phyloP scores from a whole-genome alignment of 371 early-diverging fungal species.

The Rhizomucor pusillus region DNA sequence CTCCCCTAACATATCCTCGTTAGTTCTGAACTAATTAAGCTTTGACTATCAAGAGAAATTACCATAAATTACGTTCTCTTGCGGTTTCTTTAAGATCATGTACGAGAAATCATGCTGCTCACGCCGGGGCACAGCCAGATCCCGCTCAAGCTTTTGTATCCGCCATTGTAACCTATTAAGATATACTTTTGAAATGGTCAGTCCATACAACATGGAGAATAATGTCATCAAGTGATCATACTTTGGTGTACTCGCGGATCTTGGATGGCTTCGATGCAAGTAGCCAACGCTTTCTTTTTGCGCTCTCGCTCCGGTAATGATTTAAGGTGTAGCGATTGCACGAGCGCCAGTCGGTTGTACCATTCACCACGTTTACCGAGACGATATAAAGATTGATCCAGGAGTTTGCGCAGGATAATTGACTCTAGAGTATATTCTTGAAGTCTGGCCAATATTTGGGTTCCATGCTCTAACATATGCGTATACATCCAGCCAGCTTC shows the following conservation, averaged over 20 bases:
- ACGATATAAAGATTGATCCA: slow-evolving; percentile 58
- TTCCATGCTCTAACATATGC: slow-evolving; percentile 55
- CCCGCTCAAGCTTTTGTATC: slow-evolving; percentile 47
- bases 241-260: slow-evolving; percentile 55
- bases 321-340: slow-evolving; percentile 54
- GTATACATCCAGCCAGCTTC: slow-evolving; percentile 67
- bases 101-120: slow-evolving; percentile 62
- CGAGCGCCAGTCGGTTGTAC: slow-evolving; percentile 68
- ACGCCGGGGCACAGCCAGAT: slow-evolving; percentile 49
- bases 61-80: slow-evolving; percentile 43
- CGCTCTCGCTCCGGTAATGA: slow-evolving; percentile 28
- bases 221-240: too few species aligned
- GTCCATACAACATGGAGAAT: neutral
- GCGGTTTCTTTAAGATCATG: slow-evolving; percentile 36
- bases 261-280: slow-evolving; percentile 53
- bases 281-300: slow-evolving; percentile 47
- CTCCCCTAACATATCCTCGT: slow-evolving; percentile 25
- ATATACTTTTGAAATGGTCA: slow-evolving; percentile 22
- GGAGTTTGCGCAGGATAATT: slow-evolving; percentile 51
- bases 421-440: slow-evolving; percentile 60
- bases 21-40: too few species aligned
- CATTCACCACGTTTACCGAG: slow-evolving; percentile 64
- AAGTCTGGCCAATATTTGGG: slow-evolving; percentile 53
- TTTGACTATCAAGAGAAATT: neutral
- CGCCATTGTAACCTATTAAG: slow-evolving; percentile 32